Base-by-base conservation (phyloP, 2,329 filamentous ascomycete genomes). In the Tolypocladium inflatum region DNA sequence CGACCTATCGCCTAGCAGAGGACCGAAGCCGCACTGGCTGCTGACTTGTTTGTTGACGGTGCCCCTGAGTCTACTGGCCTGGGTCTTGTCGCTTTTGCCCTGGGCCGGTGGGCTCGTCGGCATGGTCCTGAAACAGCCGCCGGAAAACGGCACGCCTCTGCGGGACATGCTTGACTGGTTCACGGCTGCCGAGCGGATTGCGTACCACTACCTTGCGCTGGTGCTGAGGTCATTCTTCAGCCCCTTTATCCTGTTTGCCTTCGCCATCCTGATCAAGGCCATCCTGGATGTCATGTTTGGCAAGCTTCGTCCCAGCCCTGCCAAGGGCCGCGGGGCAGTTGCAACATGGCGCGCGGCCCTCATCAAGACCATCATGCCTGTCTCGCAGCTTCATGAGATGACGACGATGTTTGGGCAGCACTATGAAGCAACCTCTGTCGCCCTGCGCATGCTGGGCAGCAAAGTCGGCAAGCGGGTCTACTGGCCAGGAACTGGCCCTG, bases 401-500 rank as follows among this genome's bases (percentile, higher is more conserved):
- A 80, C 78, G 0, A 71, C 73, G 38, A 68, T 83, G 23, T 79
- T 82, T 59, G 81, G 81, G 9, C 73, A 75, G 35, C 81, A 83
- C 62, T 83, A 84, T 62, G 80, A 82, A 60, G 73, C 75, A 11
- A 83, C 80, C 1, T 82, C 80, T 0, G 67, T 78, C 45, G 73
- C 78, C 1, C 68, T 81, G 9, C 73, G 81, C 17, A 68, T 77
- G 58, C 68, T 83, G 21, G 81, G 80, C n/a, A 78, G 74, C 17
- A 78, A 75, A 63, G 73, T 82, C 45, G 81, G 81, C 30, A 73
- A 74, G 64, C 74, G 77, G 5, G 76, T 83, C 0, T 83, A 83
- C 66, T 83, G 81, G 81, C 81, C 80, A 3, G 80, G 80, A 10
- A 81, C 78, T 19, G 80, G 80, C 0, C 81, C 80, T 1, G 70